Evolutionary conservation across 768 basidiomycete species (phyloP).

Genomic region (Glaciozyma martinii): DNA sequence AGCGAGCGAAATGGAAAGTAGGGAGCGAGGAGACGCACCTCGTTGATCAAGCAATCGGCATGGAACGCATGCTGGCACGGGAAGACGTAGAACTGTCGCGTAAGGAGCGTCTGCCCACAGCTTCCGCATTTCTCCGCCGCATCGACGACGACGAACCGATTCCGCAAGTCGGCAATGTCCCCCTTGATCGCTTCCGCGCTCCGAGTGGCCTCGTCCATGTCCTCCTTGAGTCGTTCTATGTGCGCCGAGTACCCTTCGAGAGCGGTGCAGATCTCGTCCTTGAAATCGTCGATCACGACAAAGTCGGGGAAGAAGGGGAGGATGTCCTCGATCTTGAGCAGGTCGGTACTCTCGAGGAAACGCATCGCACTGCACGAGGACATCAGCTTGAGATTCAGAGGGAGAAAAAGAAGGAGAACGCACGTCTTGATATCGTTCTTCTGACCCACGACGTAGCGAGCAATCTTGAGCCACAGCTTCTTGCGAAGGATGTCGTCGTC

Average conservation of each 20-base stretch:
- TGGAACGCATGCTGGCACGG: slow-evolving; percentile 98
- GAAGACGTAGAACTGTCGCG: slow-evolving; percentile 94
- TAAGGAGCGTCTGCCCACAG: slow-evolving; percentile 66
- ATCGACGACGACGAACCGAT: slow-evolving; percentile 86
- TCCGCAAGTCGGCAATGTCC: slow-evolving; percentile 74
- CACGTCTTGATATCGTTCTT: slow-evolving; percentile 97
- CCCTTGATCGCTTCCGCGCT: slow-evolving; percentile 83
- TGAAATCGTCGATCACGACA: slow-evolving; percentile 98
- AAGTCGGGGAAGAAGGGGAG: slow-evolving; percentile 99
- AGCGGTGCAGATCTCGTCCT: slow-evolving; percentile 93
- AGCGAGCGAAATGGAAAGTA: slow-evolving; percentile 9
- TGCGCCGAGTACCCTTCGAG: slow-evolving; percentile 87
- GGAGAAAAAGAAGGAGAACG: slow-evolving; percentile 39
- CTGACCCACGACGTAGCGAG: slow-evolving; percentile 95
- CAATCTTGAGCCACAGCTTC: slow-evolving; percentile 96
- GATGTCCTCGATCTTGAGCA: slow-evolving; percentile 97
- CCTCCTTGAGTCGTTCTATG: slow-evolving; percentile 76
- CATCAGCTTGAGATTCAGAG: not conserved
- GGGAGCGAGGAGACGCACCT: slow-evolving; percentile 53
- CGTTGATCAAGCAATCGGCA: slow-evolving; percentile 86
- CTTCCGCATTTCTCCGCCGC: slow-evolving; percentile 74
- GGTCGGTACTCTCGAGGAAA: slow-evolving; percentile 85
- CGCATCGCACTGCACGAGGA: slow-evolving; percentile 71
- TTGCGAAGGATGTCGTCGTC: slow-evolving; percentile 69
- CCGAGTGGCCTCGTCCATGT: slow-evolving; percentile 92